A percentile compares a stretch with the other conserved stretches of the same genome.
Conservation (phyloP, 768 basidiomycete genomes). For the Leccinum truebloodii region DNA sequence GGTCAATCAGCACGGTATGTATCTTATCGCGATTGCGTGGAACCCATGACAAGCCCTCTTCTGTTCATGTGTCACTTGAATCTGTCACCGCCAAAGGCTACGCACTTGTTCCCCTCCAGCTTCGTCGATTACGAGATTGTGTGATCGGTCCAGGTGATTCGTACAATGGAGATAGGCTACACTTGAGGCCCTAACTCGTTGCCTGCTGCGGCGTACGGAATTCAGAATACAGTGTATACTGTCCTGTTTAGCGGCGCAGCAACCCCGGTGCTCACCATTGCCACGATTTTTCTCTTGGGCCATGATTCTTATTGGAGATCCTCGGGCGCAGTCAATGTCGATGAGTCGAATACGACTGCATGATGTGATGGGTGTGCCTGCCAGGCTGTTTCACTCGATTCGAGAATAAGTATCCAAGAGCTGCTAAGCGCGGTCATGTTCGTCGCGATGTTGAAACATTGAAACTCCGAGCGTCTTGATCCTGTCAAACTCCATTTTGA, state of each 20-base stretch:
- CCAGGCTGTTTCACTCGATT: background rate
- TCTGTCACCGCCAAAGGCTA: background rate
- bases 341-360: background rate
- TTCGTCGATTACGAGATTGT: background rate
- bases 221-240: background rate
- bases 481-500: conserved; percentile 1
- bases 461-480: conserved; percentile 1
- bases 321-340: background rate
- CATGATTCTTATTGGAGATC: background rate
- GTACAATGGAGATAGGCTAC: background rate
- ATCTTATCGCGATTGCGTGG: background rate
- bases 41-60: background rate
- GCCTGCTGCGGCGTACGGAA: background rate
- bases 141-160: background rate
- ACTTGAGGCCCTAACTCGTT: background rate
- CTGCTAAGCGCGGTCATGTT: background rate
- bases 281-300: background rate
- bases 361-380: background rate
- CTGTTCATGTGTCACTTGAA: background rate
- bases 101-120: background rate
- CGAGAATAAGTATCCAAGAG: background rate
- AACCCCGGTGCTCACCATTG: background rate
- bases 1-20: background rate
- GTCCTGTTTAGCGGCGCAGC: background rate
- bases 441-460: background rate